Base-by-base conservation (phyloP, 1,284 basidiomycete species). In the Ustilago vetiveriae region DNA sequence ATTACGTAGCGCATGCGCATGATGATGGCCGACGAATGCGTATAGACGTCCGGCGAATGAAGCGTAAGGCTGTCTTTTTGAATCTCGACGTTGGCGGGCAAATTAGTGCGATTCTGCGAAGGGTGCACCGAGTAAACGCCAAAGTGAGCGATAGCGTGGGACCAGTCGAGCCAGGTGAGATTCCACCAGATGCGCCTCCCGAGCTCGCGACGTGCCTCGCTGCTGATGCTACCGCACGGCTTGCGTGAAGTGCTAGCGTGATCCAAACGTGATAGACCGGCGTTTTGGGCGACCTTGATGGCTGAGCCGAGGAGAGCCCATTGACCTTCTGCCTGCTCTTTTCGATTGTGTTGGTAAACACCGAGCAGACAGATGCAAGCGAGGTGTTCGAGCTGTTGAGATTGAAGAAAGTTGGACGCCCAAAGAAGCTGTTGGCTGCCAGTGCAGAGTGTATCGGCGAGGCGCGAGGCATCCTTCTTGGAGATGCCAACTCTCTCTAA, bases 161-260 rank as follows among this genome's bases (percentile, higher is more conserved):
- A 78, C 75, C 73, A 72, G 42, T 75, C 69, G 29, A 73, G 72
- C 68, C 72, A 69, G 13, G 69, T 66, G 23, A 80, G 53, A 40
- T 77, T 71, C 76, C 78, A 80, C 78, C 78, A 80, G 19, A 79
- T 73, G 13, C 78, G 65, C 22, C 76, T 56, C 10, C 77, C 72
- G 14, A 77, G 67, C 57, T 80, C 77, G 3, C 72, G 55, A 33
- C 51, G 68, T n/a, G 62, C 57, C 38, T 72, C 67, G 45, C 50
- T 71, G 19, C 54, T 52, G 63, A 51, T 75, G 60, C 49, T 52
- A 1, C 39, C 37, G 9, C 47, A 56, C 1, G 46, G 43, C 17
- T 44, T 45, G 30, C 43, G 17, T 39, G 66, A 37, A 30, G 54
- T 44, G 19, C 40, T n/a, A 7, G 49, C 47, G 26, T 72, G 52